Conservation (phyloP, 2,329 filamentous ascomycete species). For the Bipolaris zeicola region DNA sequence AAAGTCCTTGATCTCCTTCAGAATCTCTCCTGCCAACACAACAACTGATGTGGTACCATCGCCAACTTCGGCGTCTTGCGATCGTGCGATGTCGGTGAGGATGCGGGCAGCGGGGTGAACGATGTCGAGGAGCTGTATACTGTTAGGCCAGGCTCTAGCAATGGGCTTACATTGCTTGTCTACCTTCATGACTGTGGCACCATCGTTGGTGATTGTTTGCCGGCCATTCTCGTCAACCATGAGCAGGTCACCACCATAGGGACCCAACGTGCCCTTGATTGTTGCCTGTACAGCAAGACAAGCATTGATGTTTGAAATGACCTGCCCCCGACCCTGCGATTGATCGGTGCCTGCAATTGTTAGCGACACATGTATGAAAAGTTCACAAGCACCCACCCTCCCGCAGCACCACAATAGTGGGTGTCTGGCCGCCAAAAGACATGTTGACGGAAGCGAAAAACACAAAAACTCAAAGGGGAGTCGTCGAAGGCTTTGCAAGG, state of each 20-base stretch:
- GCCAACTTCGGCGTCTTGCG: conserved; percentile 98
- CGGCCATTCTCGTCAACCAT: conserved; percentile 94
- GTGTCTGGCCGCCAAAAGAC: conserved; percentile 97
- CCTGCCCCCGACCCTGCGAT: conserved; percentile 95
- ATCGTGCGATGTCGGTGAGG: conserved; percentile 96
- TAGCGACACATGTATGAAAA: conserved; percentile 24
- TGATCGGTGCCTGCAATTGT: conserved; percentile 80
- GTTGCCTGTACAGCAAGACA: conserved; percentile 94
- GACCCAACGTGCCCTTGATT: conserved; percentile 93
- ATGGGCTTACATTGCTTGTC: not conserved
- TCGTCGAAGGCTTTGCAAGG: not conserved
- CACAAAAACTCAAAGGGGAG: conserved; percentile 2
- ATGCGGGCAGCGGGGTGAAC: conserved; percentile 97
- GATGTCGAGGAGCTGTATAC: conserved; percentile 86
- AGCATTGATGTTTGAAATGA: conserved; percentile 97
- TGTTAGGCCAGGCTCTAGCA: conserved; percentile 7
- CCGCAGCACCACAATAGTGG: conserved; percentile 97
- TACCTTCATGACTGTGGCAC: conserved; percentile 98
- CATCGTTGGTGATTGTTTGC: conserved; percentile 99
- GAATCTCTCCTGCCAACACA: conserved; percentile 93
- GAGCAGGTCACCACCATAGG: conserved; percentile 94
- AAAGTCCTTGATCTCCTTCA: conserved; percentile 95
- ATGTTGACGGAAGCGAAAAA: conserved; percentile 58
- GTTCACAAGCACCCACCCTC: conserved; percentile 71
- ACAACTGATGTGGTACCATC: conserved; percentile 98